These are phyloP conservation scores for Breynia disticha DNA, from an alignment of 441 rosid species.

Conservation along the genomic window DNA sequence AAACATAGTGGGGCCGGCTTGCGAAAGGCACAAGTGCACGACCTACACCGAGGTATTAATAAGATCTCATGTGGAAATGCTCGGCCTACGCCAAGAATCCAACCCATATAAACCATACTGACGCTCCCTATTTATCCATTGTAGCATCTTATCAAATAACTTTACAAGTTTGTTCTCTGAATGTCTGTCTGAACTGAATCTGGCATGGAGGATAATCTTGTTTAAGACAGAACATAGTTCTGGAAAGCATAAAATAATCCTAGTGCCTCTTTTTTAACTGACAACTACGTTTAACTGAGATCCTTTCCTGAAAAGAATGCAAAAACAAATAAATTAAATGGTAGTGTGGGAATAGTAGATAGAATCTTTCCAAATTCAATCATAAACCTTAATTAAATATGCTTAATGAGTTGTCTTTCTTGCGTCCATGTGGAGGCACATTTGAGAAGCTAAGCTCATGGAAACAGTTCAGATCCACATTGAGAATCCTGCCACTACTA, in stretches of 20 bases:
- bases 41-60: too few species aligned
- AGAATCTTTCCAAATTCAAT: slow-evolving; percentile 19
- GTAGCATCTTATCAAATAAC: too few species aligned
- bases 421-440: slow-evolving; percentile 20
- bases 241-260: neutral
- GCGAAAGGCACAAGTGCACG: too few species aligned
- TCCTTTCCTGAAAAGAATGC: slow-evolving; percentile 9
- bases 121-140: too few species aligned
- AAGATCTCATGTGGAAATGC: too few species aligned
- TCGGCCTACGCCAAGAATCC: too few species aligned
- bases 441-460: neutral
- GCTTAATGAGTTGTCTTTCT: slow-evolving; percentile 10
- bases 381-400: neutral
- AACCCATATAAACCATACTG: too few species aligned
- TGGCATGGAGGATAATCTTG: slow-evolving; percentile 9
- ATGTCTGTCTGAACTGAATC: neutral
- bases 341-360: slow-evolving; percentile 10
- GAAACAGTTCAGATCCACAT: neutral
- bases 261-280: neutral
- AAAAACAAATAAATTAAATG: slow-evolving; percentile 2
- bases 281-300: slow-evolving; percentile 13
- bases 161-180: neutral
- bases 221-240: neutral
- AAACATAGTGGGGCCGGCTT: too few species aligned
- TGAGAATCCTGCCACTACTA: neutral